Evolutionary conservation across 179 eudicot genomes (phyloP), one percentile per base, ranked within the genome.

Genomic region (Nepenthes alata): DNA sequence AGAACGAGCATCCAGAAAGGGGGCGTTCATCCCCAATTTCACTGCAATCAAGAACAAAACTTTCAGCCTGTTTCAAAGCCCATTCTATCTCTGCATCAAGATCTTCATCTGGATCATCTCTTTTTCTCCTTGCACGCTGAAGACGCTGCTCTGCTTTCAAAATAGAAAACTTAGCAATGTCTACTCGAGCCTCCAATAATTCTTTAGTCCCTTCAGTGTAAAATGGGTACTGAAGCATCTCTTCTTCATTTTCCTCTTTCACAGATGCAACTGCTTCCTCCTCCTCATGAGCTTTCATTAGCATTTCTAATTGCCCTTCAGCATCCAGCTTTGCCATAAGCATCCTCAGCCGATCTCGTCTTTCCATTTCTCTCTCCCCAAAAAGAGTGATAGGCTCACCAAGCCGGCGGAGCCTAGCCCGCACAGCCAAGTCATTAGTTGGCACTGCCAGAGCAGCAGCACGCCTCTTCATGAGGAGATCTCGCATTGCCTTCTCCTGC

Each of bases 321-420:
- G 80, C 61, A 68, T 91, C 98, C 55, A 91, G 86, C 77, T 80
- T 89, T 2, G 83, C 98, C 98, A 91, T 86, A 38, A 91, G 84
- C 80, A 69, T 77, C 80, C 96, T 71, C 63, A 91, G 67, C 16
- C 95, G 83, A 44, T 86, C 98, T 16, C 96, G 69, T 65, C 98
- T 82, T 70, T 91, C 98, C 98, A 91, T 91, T 66, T 91, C 98
- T 54, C 86, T 86, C 74, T 89, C 98, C 37, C 98, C 98, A 70
- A 84, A 91, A 37, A 91, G 77, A 38, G 98, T 91, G 6, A 89
- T 81, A 7, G 98, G 98, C 59, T 91, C 98, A 63, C 89, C 91
- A 58, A 91, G 88, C 12, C 85, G 77, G 3, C 95, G 78, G 41
- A 91, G 91, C 50, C 96, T 77, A 53, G 82, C 72, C 48, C 98